These are phyloP conservation scores for Vaccinium myrtillus DNA, from an alignment of 148 eudicot species.

Conservation along the genomic window DNA sequence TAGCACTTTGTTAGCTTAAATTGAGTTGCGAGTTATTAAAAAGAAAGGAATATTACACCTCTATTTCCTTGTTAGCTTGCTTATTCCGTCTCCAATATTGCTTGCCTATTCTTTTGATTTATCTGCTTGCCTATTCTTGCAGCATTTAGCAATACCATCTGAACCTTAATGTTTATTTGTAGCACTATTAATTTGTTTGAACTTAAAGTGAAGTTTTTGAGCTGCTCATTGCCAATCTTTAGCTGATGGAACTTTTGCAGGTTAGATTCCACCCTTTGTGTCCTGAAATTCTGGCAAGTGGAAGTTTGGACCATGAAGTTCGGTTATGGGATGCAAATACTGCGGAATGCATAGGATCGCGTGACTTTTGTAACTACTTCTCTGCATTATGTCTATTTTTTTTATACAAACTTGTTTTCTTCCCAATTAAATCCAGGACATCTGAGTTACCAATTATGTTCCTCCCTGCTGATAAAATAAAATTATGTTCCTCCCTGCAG, in stretches of 20 bases:
- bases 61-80: not conserved
- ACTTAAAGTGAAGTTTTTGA: not conserved
- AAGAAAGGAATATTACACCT: not conserved
- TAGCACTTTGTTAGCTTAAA: slow-evolving; percentile 10
- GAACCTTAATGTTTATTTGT: slow-evolving; percentile 5
- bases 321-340: slow-evolving; percentile 96
- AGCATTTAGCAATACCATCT: not conserved
- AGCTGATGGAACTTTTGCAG: slow-evolving; percentile 39
- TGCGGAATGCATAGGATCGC: slow-evolving; percentile 85
- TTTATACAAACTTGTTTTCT: not conserved
- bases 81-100: not conserved
- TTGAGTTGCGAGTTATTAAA: not conserved
- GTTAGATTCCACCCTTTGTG: slow-evolving; percentile 73
- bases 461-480: not conserved
- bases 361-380: slow-evolving; percentile 76
- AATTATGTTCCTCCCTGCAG: slow-evolving; percentile 37
- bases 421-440: not conserved
- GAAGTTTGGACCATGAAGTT: slow-evolving; percentile 98
- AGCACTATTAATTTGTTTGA: not conserved
- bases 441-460: slow-evolving; percentile 10
- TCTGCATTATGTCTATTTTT: not conserved
- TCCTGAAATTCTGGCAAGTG: slow-evolving; percentile 84
- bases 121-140: slow-evolving; percentile 9
- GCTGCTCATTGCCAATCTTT: slow-evolving; percentile 1
- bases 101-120: not conserved